phyloP scores from a whole-genome alignment of 2,329 filamentous ascomycete genomes.

The Colletotrichum noveboracense region DNA sequence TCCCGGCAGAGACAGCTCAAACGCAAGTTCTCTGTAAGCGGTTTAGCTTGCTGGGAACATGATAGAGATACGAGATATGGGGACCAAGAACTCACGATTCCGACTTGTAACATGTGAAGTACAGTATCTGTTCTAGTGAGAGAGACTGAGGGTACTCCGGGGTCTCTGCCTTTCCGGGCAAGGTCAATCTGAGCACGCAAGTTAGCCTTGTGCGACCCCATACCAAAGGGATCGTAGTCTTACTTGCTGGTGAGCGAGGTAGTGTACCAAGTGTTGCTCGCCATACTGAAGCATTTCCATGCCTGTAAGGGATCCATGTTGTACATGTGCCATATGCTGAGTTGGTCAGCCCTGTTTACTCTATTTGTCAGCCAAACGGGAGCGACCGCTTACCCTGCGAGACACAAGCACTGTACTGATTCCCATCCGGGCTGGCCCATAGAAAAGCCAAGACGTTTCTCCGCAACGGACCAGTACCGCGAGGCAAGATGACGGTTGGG shows the following conservation, averaged over 20 bases:
- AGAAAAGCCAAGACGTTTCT: slow-evolving; percentile 18
- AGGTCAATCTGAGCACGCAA: neutral
- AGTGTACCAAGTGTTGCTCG: slow-evolving; percentile 17
- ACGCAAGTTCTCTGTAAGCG: neutral
- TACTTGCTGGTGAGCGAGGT: slow-evolving; percentile 13
- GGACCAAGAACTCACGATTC: neutral
- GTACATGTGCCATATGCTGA: slow-evolving; percentile 23
- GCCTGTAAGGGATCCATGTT: slow-evolving; percentile 21
- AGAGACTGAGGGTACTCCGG: neutral
- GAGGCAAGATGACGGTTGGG: slow-evolving; percentile 17
- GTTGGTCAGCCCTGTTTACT: neutral
- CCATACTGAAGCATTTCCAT: slow-evolving; percentile 23
- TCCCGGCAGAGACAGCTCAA: slow-evolving; percentile 12
- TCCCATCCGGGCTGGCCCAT: slow-evolving; percentile 17
- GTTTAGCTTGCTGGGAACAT: neutral
- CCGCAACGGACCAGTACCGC: slow-evolving; percentile 19
- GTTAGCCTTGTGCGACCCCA: neutral
- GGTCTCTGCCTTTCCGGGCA: neutral
- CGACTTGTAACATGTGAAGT: slow-evolving; percentile 21
- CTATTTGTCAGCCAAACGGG: neutral
- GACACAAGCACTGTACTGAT: slow-evolving; percentile 20
- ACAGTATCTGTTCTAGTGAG: slow-evolving; percentile 9
- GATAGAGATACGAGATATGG: neutral
- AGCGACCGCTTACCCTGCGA: slow-evolving; percentile 8
- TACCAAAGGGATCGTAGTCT: neutral